Evolutionary conservation across 164 flowering plant species (phyloP), one percentile per base, ranked within the genome.

Genomic region (Dillenia suffruticosa): DNA sequence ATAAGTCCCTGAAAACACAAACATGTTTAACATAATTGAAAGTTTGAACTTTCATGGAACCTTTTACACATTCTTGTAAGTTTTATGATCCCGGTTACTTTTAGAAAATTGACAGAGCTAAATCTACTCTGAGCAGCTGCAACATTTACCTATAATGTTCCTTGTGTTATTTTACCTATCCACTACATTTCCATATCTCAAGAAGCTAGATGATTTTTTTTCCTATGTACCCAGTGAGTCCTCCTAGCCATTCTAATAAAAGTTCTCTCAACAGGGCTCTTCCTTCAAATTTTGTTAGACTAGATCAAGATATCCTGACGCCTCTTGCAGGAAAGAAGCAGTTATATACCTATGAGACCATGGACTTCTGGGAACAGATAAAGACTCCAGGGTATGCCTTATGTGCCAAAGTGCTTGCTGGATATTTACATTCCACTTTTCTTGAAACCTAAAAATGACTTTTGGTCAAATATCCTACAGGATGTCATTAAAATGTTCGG

Each of bases 281-380:
- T 64, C 91, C 99, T 11, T 49, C 81, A 52, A 97, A 85, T 75
- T 95, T 87, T 79, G 96, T 95, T 9, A 79, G 99, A 72, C 63
- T 95, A 77, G 99, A 92, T 78, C 99, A 95, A 77, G 97, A 95
- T 74, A 95, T 95, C 56, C 74, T 95, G 63, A 81, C 98, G 24
- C 99, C 99, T 66, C 90, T 95, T 61, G 98, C 99, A 12, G 99
- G 99, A 44, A 95, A 95, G 83, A 90, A 86, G 67, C 87, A 87
- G 72, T 66, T 95, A 12, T 92, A 90, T 63, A 90, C 92, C 22
- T 90, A 84, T 70, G 90, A 92, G 70, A 90, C 96, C 44, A 66
- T 75, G 78, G 94, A 92, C 63, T 95, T 88, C 72, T 95, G 99
- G 99, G 95, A 95, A 74, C 99, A 95, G 76, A 92, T 95, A 46